Percentiles rank a stretch among this genome's conserved stretches.
phyloP scores from a whole-genome alignment of 164 flowering plant genomes.

The Vitis amurensis region DNA sequence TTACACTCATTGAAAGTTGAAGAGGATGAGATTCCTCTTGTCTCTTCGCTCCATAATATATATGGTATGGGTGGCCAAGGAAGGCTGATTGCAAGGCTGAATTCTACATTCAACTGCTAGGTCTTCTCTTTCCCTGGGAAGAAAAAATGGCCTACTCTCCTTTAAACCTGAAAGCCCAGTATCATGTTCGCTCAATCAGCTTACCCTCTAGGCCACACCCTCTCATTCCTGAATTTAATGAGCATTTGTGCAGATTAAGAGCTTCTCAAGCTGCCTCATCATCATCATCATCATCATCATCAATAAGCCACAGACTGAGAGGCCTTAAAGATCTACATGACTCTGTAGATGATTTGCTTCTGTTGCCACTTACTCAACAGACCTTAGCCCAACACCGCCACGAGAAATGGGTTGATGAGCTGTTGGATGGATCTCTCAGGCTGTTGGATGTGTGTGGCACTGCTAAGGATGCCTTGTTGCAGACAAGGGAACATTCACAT shows the following conservation, averaged over 20 bases:
- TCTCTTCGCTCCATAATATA: not conserved
- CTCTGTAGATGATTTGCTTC: slow-evolving; percentile 22
- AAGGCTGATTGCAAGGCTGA: too few species aligned
- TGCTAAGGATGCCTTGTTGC: slow-evolving; percentile 27
- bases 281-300: slow-evolving; percentile 20
- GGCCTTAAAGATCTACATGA: slow-evolving; percentile 24
- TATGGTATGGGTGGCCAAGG: not conserved
- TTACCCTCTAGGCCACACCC: slow-evolving; percentile 31
- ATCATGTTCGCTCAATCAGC: slow-evolving; percentile 29
- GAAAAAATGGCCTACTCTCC: slow-evolving; percentile 16
- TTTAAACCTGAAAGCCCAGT: not conserved
- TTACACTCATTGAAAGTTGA: not conserved
- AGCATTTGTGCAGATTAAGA: slow-evolving; percentile 18
- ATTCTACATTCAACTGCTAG: too few species aligned
- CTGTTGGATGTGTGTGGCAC: slow-evolving; percentile 37
- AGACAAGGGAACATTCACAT: slow-evolving; percentile 26
- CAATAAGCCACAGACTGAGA: slow-evolving; percentile 16
- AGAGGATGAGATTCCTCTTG: slow-evolving; percentile 15
- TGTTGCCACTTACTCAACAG: slow-evolving; percentile 24
- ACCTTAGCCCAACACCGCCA: slow-evolving; percentile 7
- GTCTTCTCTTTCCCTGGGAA: not conserved
- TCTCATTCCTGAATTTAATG: slow-evolving; percentile 5
- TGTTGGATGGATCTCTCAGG: slow-evolving; percentile 37
- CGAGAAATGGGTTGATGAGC: slow-evolving; percentile 12
- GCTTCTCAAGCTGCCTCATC: slow-evolving; percentile 18